Conservation (phyloP, 176 grass and related monocot genomes). For the Tuctoria greenei region DNA sequence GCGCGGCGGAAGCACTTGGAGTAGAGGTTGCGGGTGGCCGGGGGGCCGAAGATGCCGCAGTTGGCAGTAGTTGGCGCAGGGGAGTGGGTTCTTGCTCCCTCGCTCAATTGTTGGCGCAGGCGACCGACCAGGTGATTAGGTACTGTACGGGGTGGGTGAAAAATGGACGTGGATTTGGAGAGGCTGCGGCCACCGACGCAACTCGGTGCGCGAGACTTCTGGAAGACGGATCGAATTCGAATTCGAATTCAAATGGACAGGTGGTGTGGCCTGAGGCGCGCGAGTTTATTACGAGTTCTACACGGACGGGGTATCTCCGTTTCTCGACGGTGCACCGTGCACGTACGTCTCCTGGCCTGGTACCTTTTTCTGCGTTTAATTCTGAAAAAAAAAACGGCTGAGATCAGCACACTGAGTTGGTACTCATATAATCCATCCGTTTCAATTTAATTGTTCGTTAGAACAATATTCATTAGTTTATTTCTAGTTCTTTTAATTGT, state of each 20-base stretch:
- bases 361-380: no score
- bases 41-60: conserved; percentile 70
- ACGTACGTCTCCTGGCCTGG: no score
- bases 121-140: background rate
- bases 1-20: conserved; percentile 58
- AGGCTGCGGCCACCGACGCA: conserved; percentile 1
- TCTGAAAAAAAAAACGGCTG: no score
- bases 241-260: no score
- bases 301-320: background rate
- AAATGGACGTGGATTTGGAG: background rate
- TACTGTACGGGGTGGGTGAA: background rate
- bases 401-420: no score
- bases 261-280: background rate
- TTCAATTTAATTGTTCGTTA: no score
- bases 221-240: conserved; percentile 8
- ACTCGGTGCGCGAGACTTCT: conserved; percentile 14
- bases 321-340: background rate
- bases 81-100: conserved; percentile 27
- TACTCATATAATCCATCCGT: no score
- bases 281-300: conserved; percentile 8
- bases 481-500: no score
- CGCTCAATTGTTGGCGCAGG: conserved; percentile 40
- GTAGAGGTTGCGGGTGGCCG: conserved; percentile 54
- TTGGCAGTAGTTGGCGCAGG: conserved; percentile 63
- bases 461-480: no score